Conservation (phyloP, 2,329 filamentous ascomycete species). For the Paraphaeosphaeria sporulosa region DNA sequence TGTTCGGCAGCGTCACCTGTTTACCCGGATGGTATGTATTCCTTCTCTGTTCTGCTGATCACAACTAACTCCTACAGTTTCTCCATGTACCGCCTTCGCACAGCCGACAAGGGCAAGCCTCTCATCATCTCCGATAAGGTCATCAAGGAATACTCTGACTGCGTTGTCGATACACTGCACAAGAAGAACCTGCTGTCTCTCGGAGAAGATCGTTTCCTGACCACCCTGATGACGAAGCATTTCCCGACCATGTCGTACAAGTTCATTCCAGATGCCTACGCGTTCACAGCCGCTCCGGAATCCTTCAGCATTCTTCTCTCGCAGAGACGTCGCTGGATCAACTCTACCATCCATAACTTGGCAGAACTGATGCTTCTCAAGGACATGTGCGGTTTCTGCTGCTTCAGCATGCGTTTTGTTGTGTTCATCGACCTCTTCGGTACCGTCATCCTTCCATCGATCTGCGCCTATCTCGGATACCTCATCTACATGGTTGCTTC, state of each 20-base stretch:
- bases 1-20: constrained; percentile 98
- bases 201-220: constrained; percentile 96
- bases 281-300: constrained; percentile 91
- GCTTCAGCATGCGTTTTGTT: constrained; percentile 96
- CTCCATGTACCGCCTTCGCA: constrained; percentile 96
- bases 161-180: constrained; percentile 91
- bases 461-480: constrained; percentile 84
- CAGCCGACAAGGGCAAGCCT: constrained; percentile 91
- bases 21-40: constrained; percentile 92
- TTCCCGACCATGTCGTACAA: constrained; percentile 97
- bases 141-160: constrained; percentile 87
- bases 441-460: constrained; percentile 90
- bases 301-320: constrained; percentile 93
- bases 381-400: constrained; percentile 98
- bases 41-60: constrained; percentile 1
- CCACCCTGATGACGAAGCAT: constrained; percentile 97
- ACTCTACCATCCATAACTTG: constrained; percentile 97
- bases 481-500: constrained; percentile 82
- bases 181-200: constrained; percentile 92
- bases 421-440: constrained; percentile 94
- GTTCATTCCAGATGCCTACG: constrained; percentile 92
- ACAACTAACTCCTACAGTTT: constrained; percentile 69
- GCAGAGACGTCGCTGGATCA: constrained; percentile 99
- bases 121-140: constrained; percentile 91
- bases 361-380: constrained; percentile 88